Conservation (phyloP, 2,329 filamentous ascomycete species). For the Neurospora crassa region DNA sequence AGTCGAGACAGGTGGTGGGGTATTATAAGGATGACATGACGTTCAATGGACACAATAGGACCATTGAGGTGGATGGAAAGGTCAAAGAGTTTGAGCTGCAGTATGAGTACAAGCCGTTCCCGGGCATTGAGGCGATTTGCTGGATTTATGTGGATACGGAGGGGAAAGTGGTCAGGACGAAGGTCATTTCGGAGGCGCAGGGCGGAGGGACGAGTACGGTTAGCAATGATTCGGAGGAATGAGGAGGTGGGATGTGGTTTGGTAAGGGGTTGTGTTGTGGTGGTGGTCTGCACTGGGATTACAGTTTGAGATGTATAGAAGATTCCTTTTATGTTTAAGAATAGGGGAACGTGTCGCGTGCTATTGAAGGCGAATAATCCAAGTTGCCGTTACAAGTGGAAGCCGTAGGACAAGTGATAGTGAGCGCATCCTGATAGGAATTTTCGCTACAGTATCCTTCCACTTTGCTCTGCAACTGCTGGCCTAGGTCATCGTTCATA, state of each 20-base stretch:
- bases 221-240: constrained; percentile 25
- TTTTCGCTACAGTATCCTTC: too few species aligned
- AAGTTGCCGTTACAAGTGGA: too few species aligned
- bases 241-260: neutral
- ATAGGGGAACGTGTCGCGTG: too few species aligned
- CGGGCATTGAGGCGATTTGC: constrained; percentile 33
- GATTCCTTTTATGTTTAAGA: too few species aligned
- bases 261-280: too few species aligned
- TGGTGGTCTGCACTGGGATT: too few species aligned
- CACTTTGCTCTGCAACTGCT: too few species aligned
- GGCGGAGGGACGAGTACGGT: constrained; percentile 44
- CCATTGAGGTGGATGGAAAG: constrained; percentile 30
- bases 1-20: constrained; percentile 33
- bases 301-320: too few species aligned
- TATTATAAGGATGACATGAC: constrained; percentile 41
- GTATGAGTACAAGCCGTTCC: constrained; percentile 43
- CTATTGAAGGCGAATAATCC: too few species aligned
- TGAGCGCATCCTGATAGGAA: too few species aligned
- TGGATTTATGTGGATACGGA: constrained; percentile 37
- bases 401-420: too few species aligned
- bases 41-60: constrained; percentile 44
- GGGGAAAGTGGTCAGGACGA: constrained; percentile 39
- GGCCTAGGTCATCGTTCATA: too few species aligned
- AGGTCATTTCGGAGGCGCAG: constrained; percentile 41
- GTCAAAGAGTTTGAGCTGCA: constrained; percentile 40